phyloP scores from a whole-genome alignment of 257 asterid species.

The Solanum rostratum region DNA sequence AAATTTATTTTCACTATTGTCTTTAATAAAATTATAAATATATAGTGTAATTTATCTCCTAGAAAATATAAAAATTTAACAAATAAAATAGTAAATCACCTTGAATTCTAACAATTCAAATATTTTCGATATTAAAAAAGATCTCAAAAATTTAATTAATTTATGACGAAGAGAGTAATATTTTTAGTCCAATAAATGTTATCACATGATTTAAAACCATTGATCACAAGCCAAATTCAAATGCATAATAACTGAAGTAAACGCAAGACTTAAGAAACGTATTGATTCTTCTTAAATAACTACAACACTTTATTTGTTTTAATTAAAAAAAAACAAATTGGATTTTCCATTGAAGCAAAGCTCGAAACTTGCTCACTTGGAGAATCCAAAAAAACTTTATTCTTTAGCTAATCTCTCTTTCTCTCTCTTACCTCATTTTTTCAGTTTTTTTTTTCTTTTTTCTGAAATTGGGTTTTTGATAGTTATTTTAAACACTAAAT shows the following conservation, averaged over 20 bases:
- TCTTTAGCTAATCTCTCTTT: neutral
- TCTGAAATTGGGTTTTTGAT: neutral
- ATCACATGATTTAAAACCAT: constrained; percentile 46
- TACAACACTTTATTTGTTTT: neutral
- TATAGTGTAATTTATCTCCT: no score
- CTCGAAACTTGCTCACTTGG: neutral
- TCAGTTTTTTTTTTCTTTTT: neutral
- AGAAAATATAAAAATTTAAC: no score
- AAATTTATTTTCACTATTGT: no score
- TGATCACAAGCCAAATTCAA: constrained; percentile 4
- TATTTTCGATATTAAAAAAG: no score
- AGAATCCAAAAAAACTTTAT: neutral
- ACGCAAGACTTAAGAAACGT: constrained; percentile 7
- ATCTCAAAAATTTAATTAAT: no score
- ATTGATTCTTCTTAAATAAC: constrained; percentile 18
- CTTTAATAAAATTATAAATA: no score
- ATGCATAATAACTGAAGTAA: neutral
- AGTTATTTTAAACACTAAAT: neutral
- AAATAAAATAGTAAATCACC: no score
- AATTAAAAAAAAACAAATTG: neutral
- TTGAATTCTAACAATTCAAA: no score
- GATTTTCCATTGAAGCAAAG: neutral
- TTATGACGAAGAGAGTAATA: no score
- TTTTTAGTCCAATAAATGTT: constrained; percentile 7
- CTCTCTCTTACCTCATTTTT: neutral